phyloP scores from a whole-genome alignment of 345 rosid species.

The Garcia nutans region DNA sequence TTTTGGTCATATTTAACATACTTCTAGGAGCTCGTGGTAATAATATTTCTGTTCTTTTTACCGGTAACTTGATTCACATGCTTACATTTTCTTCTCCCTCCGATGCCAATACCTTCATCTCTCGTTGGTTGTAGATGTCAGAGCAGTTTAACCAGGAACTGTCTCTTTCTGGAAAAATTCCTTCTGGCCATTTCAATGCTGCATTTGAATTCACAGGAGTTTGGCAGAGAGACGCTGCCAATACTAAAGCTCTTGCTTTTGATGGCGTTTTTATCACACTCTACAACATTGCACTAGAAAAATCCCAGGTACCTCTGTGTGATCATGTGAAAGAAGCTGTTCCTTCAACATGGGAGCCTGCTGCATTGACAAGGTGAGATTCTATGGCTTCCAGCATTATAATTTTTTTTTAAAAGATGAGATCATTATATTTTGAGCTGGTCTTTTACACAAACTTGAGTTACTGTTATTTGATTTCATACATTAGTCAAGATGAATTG shows the following conservation, averaged over 20 bases:
- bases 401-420: neutral
- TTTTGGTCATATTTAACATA: neutral
- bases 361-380: constrained; percentile 29
- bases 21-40: neutral
- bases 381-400: neutral
- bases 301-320: constrained; percentile 22
- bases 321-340: constrained; percentile 32
- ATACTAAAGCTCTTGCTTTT: constrained; percentile 29
- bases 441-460: neutral
- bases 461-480: neutral
- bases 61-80: neutral
- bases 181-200: constrained; percentile 31
- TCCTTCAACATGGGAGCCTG: constrained; percentile 37
- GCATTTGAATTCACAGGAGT: constrained; percentile 29
- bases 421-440: neutral
- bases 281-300: constrained; percentile 28
- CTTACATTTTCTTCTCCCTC: neutral
- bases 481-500: neutral
- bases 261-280: constrained; percentile 31
- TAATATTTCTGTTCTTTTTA: too few species aligned
- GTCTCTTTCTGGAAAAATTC: constrained; percentile 34
- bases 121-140: constrained; percentile 27
- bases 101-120: neutral
- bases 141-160: constrained; percentile 38
- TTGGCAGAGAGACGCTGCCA: constrained; percentile 36